Evolutionary conservation across 176 grass and related monocot genomes (phyloP), one percentile per base, ranked within the genome.

Genomic region (Carex cristatella): DNA sequence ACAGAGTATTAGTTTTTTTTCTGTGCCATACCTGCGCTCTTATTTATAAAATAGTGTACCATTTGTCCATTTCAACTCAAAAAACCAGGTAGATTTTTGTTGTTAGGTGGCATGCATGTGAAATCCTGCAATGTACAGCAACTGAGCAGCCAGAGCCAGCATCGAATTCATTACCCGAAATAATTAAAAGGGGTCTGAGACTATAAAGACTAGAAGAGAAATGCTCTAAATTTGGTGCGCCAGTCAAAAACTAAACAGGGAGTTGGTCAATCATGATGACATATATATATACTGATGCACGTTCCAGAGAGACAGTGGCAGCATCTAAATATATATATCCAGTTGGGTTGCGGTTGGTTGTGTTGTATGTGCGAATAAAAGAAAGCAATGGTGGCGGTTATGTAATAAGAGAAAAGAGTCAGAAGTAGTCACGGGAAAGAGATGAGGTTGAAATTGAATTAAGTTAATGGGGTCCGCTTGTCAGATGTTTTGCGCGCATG

Each of bases 101-200:
- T 53, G 11, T 77, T 77, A 78, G 74, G 74, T 78, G 74, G 54
- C 74, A 57, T 78, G 74, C 74, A 78, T 79, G 74, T 79, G 74
- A 79, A 76, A 56, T 79, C 19, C 53, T 79, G 74, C 23, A 23
- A 23, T 23, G 23, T 23, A 23, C 23, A 23, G 23, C 23, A 7
- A 10, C 55, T 37, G 35, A 37, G 42, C 42, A 74, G 30, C 27
- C 48, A 77, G 44, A 78, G 2, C 71, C 48, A 76, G 31, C 7
- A 54, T 4, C 19, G 23, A 23, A 23, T 23, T 23, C 23, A 23
- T 23, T 23, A 23, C 23, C 23, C 4, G 70, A 74, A 74, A 51
- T 0, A 72, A 10, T 46, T 49, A 49, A 72, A 72, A 10, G 46
- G 46, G 16, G 16, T 23, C 23, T 23, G 67, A n/a, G 37, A 44